These are phyloP conservation scores for Bassia scoparia DNA, from an alignment of 148 eudicot genomes.

Conservation along the genomic window DNA sequence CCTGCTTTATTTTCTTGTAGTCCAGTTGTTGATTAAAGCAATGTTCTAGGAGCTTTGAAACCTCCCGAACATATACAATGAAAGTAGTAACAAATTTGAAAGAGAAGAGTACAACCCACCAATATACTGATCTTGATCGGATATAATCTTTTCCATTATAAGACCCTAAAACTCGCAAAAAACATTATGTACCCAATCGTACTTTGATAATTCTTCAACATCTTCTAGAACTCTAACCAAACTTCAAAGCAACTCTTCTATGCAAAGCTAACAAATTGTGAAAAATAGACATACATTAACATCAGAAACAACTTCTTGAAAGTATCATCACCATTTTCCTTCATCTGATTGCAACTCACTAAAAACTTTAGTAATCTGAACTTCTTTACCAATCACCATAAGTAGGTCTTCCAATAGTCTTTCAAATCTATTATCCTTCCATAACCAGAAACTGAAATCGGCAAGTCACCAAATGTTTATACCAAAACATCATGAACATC, in stretches of 20 bases:
- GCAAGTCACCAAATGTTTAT: too few relatives aligned
- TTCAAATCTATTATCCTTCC: too few relatives aligned
- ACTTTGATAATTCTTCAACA: not conserved
- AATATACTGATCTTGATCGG: not conserved
- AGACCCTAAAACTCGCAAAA: not conserved
- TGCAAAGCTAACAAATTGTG: not conserved
- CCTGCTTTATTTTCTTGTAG: not conserved
- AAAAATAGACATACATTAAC: not conserved
- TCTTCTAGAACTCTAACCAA: not conserved
- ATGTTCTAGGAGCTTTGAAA: not conserved
- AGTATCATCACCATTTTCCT: not conserved
- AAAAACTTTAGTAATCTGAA: too few relatives aligned
- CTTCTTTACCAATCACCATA: too few relatives aligned
- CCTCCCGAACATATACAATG: not conserved
- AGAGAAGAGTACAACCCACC: not conserved
- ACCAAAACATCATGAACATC: too few relatives aligned
- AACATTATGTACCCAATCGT: not conserved
- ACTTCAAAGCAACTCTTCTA: not conserved
- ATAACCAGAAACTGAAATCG: too few relatives aligned
- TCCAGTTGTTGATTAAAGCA: not conserved
- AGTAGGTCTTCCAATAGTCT: too few relatives aligned
- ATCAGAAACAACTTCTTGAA: not conserved
- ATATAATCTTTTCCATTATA: not conserved
- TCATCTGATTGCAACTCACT: too few relatives aligned
- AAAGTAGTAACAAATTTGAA: not conserved